Percentiles rank a stretch among this genome's conserved stretches.
Conservation (phyloP, 2,329 filamentous ascomycete species). For the Xylariaceae sp. region DNA sequence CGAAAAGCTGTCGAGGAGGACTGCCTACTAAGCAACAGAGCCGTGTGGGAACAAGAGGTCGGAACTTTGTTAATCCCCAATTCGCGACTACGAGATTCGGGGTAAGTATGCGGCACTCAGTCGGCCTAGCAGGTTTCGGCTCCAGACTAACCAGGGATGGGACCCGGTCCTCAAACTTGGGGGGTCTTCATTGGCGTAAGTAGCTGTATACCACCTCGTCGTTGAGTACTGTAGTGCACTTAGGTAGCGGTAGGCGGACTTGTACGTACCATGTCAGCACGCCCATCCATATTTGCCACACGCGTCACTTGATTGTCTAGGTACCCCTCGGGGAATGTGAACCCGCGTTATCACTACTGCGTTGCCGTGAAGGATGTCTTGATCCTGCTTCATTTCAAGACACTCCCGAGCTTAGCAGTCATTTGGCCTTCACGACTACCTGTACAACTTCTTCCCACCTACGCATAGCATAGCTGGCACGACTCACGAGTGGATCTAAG, state of each 20-base stretch:
- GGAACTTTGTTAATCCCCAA: conserved; percentile 8
- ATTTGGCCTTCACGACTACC: background rate
- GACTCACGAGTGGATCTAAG: too few species aligned
- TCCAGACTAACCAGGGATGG: background rate
- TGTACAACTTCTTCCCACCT: background rate
- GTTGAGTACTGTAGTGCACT: too few species aligned
- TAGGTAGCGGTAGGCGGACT: background rate
- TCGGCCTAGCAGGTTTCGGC: background rate
- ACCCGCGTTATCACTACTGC: too few species aligned
- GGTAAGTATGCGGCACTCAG: conserved; percentile 8
- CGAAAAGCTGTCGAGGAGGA: background rate
- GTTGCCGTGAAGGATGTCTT: too few species aligned
- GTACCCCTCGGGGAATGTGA: too few species aligned
- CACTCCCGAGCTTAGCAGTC: background rate
- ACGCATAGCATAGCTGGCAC: background rate
- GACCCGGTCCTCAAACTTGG: background rate
- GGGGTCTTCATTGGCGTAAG: too few species aligned
- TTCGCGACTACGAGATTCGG: background rate
- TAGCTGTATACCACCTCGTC: too few species aligned
- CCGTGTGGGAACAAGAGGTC: conserved; percentile 1
- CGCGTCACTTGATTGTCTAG: too few species aligned
- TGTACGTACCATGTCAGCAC: background rate
- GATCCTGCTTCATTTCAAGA: background rate
- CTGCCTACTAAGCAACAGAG: background rate
- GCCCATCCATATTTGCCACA: too few species aligned